Evolutionary conservation across 2,329 filamentous ascomycete genomes (phyloP).

Genomic region (Alternaria metachromatica): DNA sequence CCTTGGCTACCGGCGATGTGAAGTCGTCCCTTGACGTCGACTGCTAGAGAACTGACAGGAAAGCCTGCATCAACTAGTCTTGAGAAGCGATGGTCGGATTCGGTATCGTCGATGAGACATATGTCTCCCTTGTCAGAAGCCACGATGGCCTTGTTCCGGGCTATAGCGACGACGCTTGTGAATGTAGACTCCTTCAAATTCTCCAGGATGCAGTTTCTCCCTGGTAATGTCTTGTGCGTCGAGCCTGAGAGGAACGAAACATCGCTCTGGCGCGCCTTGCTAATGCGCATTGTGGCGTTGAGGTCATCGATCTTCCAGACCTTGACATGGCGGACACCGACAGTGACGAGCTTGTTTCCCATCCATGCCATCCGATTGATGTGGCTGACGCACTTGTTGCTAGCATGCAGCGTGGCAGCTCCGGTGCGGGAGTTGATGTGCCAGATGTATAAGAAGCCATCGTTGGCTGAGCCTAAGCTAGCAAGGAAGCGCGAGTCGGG

Average conservation of each 20-base stretch:
- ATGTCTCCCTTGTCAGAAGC: conserved; percentile 88
- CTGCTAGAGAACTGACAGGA: conserved; percentile 69
- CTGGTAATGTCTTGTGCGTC: conserved; percentile 71
- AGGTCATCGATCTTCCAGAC: conserved; percentile 85
- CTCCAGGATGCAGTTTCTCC: conserved; percentile 87
- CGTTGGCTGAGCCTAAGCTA: conserved; percentile 85
- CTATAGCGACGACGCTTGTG: conserved; percentile 75
- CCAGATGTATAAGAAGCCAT: conserved; percentile 95
- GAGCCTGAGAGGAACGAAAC: conserved; percentile 53
- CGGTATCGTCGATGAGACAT: conserved; percentile 83
- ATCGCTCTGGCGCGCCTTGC: conserved; percentile 45
- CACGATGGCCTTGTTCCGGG: conserved; percentile 76
- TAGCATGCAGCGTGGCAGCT: conserved; percentile 77
- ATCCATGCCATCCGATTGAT: conserved; percentile 91
- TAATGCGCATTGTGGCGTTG: conserved; percentile 56
- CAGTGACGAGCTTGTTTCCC: conserved; percentile 80
- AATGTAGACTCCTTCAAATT: conserved; percentile 84
- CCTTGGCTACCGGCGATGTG: conserved; percentile 75
- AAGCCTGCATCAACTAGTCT: conserved; percentile 73
- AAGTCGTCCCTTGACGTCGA: conserved; percentile 63
- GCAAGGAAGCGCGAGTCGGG: conserved; percentile 85
- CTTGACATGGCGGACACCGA: conserved; percentile 91
- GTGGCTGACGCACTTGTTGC: conserved; percentile 89
- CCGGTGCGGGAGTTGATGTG: conserved; percentile 82
- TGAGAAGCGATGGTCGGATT: conserved; percentile 72